Base-by-base conservation (phyloP, 371 early-diverging fungal species). In the Synchytrium microbalum region DNA sequence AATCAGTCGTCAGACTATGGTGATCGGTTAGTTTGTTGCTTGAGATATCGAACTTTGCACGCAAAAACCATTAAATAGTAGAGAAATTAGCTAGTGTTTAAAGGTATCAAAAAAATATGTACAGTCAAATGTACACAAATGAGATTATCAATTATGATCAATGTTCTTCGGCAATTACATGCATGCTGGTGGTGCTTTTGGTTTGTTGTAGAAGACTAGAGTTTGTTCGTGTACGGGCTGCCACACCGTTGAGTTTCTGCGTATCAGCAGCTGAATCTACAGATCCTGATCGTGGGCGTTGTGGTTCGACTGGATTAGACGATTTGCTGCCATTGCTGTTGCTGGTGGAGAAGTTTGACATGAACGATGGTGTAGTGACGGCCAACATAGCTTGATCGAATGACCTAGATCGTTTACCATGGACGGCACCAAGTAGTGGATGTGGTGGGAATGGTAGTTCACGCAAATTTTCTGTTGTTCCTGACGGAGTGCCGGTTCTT, bases 351-450 rank as follows among this genome's bases (percentile, higher is more conserved):
- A 5, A 19, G 46, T 38, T 10, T 10, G 46, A 38, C 46, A 5
- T 38, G 19, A 38, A 38, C 46, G n/a, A n/a, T n/a, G 51, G 51
- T n/a, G 51, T 51, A n/a, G 14, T 51, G 51, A 14, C 24, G 8
- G 13, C 56, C 25, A 55, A 13, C 56, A 55, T 55, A 24, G 56
- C 56, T 55, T 55, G 56, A 28, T 55, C 56, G 56, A 55, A 55
- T 55, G 56, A 55, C 8, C 56, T 8, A 13, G 56, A 55, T 28
- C 56, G 8, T 38, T 5, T 38, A 19, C 46, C 46, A 38, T 38
- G 46, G 19, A 5, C 19, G 46, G 46, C 46, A 10, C 5, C 5
- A 5, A 38, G 19, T 19, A 38, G 19, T 38, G 46, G 46, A 38
- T 38, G 46, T 5, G 46, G 46, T 19, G 5, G 5, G 5, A 19